Base-by-base conservation (phyloP, 1,139 yeast species). In the Magnusiomyces sp. region DNA sequence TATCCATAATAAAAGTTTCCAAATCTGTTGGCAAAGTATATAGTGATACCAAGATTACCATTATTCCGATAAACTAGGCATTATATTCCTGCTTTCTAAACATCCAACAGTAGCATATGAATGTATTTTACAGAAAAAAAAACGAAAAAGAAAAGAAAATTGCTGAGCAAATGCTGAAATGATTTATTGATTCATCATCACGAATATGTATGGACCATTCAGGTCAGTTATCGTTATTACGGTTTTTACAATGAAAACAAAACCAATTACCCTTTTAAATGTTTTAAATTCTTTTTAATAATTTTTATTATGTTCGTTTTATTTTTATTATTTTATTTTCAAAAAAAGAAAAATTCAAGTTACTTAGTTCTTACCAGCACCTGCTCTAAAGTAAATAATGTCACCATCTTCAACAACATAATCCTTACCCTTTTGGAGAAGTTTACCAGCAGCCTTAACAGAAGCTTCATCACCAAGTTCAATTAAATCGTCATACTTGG, bases 351-450 rank as follows among this genome's bases (percentile, higher is more conserved):
- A 5, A 29, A 31, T 29, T 11, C 27, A 14, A 20, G 31, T 29
- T 44, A 11, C 40, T 61, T 70, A 80, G 65, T 78, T 80, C 77
- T 90, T 90, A 73, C 97, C 97, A 54, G 95, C 95, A 69, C 95
- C 97, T 56, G 97, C 89, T 76, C 95, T 85, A 76, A 90, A 86
- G 74, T 83, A 90, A 61, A 90, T 82, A 62, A 92, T 77, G 68
- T 90, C 97, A 68, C 97, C 88, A 59, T 82, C 88, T 68, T 83
- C 90, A 57, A 94, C 96, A 57, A 80, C 92, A 67, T 94, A 92
- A 59, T 90, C 97, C 72, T 92, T 94, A 77, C 99, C 99, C 81
- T 92, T 92, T 67, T 79, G 86, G 70, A 79, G 71, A 65, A 92
- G 79, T 72, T 92, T 92, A 72, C 98, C 98, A 54, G 90, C 90